A percentile compares a stretch with the other conserved stretches of the same genome.
Evolutionary conservation across 306 rosid genomes (phyloP).

Genomic region (Ochetophila trinervis): DNA sequence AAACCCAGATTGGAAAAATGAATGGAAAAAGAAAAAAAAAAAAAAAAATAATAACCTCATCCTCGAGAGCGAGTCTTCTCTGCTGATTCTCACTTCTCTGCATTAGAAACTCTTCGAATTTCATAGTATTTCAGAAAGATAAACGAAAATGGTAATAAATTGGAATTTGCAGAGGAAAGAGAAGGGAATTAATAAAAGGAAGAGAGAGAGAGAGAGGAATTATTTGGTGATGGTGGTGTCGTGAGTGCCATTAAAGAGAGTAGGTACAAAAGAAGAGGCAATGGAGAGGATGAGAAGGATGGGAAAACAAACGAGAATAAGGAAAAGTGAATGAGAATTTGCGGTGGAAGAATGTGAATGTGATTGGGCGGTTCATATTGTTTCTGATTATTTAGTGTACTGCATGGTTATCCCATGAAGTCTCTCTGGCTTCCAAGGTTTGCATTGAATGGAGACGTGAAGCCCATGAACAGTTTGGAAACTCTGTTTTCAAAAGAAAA

Average conservation of each 20-base stretch:
- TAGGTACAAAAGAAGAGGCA: conserved; percentile 19
- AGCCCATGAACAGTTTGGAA: conserved; percentile 32
- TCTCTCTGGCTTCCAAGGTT: conserved; percentile 11
- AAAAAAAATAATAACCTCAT: conserved; percentile 38
- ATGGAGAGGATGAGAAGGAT: conserved; percentile 8
- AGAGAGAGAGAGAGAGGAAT: conserved; percentile 2
- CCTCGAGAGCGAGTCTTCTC: conserved; percentile 55
- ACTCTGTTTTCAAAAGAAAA: no score
- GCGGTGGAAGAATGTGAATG: conserved; percentile 36
- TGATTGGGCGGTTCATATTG: conserved; percentile 20
- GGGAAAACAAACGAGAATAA: not conserved
- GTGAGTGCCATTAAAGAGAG: conserved; percentile 54
- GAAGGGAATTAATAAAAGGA: not conserved
- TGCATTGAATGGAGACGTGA: conserved; percentile 47
- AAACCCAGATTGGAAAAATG: not conserved
- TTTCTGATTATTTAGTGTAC: conserved; percentile 9
- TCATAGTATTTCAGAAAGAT: conserved; percentile 38
- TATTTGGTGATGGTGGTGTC: conserved; percentile 25
- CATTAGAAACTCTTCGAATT: conserved; percentile 76
- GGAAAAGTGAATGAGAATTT: conserved; percentile 23
- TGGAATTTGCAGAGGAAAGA: not conserved
- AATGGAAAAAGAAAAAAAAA: not conserved
- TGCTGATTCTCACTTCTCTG: conserved; percentile 50
- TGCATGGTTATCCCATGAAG: conserved; percentile 56
- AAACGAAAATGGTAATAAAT: not conserved